Conservation (phyloP, 2,329 filamentous ascomycete species). For the Hortaea werneckii region DNA sequence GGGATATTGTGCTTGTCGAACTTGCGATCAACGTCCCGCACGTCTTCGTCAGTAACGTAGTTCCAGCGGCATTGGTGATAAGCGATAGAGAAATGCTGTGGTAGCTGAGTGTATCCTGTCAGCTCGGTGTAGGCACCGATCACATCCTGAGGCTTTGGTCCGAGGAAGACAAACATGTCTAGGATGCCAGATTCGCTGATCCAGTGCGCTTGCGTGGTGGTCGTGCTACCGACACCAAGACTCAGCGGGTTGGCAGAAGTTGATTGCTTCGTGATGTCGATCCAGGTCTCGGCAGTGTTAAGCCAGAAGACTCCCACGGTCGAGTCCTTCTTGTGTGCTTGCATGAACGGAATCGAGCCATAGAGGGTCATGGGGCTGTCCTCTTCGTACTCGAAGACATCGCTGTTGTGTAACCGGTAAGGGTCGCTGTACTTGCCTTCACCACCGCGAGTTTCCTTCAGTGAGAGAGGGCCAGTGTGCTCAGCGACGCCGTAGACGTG, state of each 20-base stretch:
- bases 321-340: constrained; percentile 86
- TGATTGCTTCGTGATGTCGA: constrained; percentile 81
- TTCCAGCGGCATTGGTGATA: constrained; percentile 99
- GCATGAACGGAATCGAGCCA: constrained; percentile 95
- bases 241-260: constrained; percentile 64
- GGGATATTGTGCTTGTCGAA: constrained; percentile 94
- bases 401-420: constrained; percentile 89
- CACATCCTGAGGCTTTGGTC: constrained; percentile 73
- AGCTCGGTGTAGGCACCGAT: constrained; percentile 76
- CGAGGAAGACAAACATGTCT: constrained; percentile 90
- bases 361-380: constrained; percentile 98
- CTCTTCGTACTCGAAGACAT: constrained; percentile 95
- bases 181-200: constrained; percentile 84
- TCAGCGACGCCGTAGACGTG: constrained; percentile 93
- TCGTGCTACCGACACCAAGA: constrained; percentile 58
- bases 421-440: constrained; percentile 78
- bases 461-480: constrained; percentile 75
- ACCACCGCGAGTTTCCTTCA: constrained; percentile 84
- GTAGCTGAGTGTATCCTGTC: constrained; percentile 83
- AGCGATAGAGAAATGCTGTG: constrained; percentile 81
- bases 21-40: constrained; percentile 90
- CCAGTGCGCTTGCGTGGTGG: constrained; percentile 86
- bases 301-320: constrained; percentile 97
- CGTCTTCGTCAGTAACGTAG: constrained; percentile 93
- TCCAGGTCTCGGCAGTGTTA: constrained; percentile 93